Percentiles rank a stretch among this genome's conserved stretches.
Conservation (phyloP, 108 stramenopile species). For the Skeletonema marinoi region DNA sequence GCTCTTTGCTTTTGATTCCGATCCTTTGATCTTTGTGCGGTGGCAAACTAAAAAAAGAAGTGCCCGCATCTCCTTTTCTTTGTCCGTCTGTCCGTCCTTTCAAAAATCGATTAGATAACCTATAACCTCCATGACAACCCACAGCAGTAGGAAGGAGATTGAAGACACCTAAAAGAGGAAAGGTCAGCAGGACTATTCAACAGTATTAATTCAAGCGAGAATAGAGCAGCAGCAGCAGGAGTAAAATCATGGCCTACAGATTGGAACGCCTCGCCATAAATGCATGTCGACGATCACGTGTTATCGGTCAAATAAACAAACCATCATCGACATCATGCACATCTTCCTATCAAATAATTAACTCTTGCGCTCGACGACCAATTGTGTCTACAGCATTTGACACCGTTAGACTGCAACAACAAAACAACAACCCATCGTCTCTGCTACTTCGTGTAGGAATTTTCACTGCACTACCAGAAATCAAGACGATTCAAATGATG, state of each 20-base stretch:
- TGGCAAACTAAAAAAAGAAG: too few relatives aligned
- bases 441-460: neutral
- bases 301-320: neutral
- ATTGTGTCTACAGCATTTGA: neutral
- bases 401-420: neutral
- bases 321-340: neutral
- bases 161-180: too few relatives aligned
- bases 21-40: too few relatives aligned
- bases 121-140: too few relatives aligned
- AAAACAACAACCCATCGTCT: neutral
- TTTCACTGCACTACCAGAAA: neutral
- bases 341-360: neutral
- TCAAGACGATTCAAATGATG: neutral
- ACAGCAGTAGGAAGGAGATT: too few relatives aligned
- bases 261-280: neutral
- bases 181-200: too few relatives aligned
- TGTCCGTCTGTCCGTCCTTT: too few relatives aligned
- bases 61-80: too few relatives aligned
- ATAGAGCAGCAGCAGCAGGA: neutral
- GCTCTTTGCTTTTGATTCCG: too few relatives aligned
- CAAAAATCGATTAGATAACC: too few relatives aligned
- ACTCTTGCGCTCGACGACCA: neutral
- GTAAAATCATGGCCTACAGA: neutral
- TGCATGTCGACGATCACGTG: neutral
- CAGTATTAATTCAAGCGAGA: too few relatives aligned